A percentile compares a stretch with the other conserved stretches of the same genome.
Evolutionary conservation across 2,329 filamentous ascomycete genomes (phyloP).

Genomic region (Hysterium pulicare): DNA sequence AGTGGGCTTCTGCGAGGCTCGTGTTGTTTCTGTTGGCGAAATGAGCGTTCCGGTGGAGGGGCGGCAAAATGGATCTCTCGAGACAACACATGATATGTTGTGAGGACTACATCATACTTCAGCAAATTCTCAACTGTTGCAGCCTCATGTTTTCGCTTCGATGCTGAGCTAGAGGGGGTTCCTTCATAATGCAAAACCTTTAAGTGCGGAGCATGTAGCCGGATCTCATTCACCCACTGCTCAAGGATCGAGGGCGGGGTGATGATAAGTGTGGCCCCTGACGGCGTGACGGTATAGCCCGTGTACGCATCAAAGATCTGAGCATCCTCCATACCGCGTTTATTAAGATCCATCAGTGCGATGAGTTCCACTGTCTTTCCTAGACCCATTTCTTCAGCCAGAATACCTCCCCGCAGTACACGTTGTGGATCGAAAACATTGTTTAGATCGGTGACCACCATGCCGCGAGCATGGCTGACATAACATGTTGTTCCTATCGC

Average conservation of each 20-base stretch:
- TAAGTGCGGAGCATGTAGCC: conserved; percentile 54
- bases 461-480: conserved; percentile 62
- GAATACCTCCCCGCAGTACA: conserved; percentile 58
- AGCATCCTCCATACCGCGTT: conserved; percentile 28
- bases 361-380: conserved; percentile 78
- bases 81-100: conserved; percentile 67
- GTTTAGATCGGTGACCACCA: conserved; percentile 51
- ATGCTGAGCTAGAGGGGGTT: conserved; percentile 31
- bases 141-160: conserved; percentile 31
- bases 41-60: conserved; percentile 66
- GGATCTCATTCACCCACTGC: conserved; percentile 62
- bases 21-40: conserved; percentile 63
- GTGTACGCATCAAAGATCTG: conserved; percentile 40
- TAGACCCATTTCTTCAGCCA: conserved; percentile 80
- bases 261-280: conserved; percentile 60
- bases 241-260: conserved; percentile 59
- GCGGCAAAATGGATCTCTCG: conserved; percentile 75
- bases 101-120: conserved; percentile 57
- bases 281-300: conserved; percentile 46
- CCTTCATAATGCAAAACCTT: conserved; percentile 57
- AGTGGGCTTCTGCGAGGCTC: conserved; percentile 70
- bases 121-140: conserved; percentile 47
- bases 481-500: conserved; percentile 47
- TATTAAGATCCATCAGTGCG: conserved; percentile 64
- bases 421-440: conserved; percentile 40